These are phyloP conservation scores for Clavariopsis aquatica DNA, from an alignment of 495 filamentous ascomycete species.

Conservation along the genomic window DNA sequence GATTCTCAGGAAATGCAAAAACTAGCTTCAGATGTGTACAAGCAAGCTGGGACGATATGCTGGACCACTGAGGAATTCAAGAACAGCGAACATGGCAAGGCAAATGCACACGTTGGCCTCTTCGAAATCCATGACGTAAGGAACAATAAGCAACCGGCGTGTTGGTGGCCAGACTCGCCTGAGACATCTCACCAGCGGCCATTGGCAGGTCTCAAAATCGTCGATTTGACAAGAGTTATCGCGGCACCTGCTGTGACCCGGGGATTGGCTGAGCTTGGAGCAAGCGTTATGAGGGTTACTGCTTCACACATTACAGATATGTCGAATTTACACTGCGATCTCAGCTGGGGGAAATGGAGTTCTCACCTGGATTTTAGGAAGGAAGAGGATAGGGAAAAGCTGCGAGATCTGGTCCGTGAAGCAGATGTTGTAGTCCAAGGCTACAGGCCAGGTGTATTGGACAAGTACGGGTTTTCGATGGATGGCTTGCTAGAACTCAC, in stretches of 20 bases:
- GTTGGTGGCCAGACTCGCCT: constrained; percentile 48
- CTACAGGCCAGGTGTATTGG: constrained; percentile 55
- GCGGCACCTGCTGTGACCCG: constrained; percentile 58
- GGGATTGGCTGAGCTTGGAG: constrained; percentile 59
- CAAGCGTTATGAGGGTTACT: constrained; percentile 62
- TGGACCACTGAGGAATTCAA: constrained; percentile 52
- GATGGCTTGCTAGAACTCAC: constrained; percentile 54
- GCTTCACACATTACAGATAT: constrained; percentile 56
- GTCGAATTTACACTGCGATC: constrained; percentile 49
- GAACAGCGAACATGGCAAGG: constrained; percentile 53
- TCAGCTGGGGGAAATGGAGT: constrained; percentile 62
- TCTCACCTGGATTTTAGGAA: constrained; percentile 53
- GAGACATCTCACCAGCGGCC: constrained; percentile 49
- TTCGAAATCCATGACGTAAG: constrained; percentile 49
- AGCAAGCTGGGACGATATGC: constrained; percentile 57
- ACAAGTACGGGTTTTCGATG: constrained; percentile 55
- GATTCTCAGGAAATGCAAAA: constrained; percentile 49
- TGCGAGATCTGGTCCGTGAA: constrained; percentile 52
- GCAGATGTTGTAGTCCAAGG: constrained; percentile 62
- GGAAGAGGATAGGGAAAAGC: constrained; percentile 46
- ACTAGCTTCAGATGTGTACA: constrained; percentile 51
- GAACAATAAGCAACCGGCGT: constrained; percentile 43
- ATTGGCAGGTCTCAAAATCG: constrained; percentile 60
- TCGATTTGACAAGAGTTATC: constrained; percentile 64
- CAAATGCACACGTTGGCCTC: constrained; percentile 53